phyloP scores from a whole-genome alignment of 2,329 filamentous ascomycete genomes.

The Phoma herbarum region DNA sequence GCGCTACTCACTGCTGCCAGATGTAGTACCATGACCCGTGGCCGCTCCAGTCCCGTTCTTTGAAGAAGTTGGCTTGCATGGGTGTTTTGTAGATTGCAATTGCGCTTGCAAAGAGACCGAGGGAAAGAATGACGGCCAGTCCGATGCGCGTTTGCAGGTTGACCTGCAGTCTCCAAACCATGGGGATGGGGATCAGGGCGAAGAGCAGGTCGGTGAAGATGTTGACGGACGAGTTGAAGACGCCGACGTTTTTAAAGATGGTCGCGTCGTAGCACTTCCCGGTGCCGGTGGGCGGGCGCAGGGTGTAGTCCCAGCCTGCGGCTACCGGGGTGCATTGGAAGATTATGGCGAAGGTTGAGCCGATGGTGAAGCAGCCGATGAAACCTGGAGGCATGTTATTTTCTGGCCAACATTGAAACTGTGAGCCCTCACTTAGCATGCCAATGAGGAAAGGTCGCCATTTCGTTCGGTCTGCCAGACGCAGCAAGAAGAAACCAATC shows the following conservation, averaged over 20 bases:
- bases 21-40: conserved; percentile 39
- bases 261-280: conserved; percentile 41
- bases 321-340: conserved; percentile 51
- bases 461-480: not conserved
- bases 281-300: conserved; percentile 32
- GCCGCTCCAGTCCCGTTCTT: conserved; percentile 39
- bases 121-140: not conserved
- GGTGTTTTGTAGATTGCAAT: not conserved
- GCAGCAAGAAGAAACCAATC: not conserved
- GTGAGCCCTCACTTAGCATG: not conserved
- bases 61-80: conserved; percentile 41
- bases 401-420: not conserved
- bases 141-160: not conserved
- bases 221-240: conserved; percentile 57
- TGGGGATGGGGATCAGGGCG: conserved; percentile 54
- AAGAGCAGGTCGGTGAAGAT: conserved; percentile 53
- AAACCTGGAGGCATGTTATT: conserved; percentile 8
- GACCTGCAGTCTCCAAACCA: conserved; percentile 40
- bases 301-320: conserved; percentile 55
- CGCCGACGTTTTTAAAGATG: conserved; percentile 57
- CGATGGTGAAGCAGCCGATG: conserved; percentile 38
- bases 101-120: not conserved
- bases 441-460: not conserved
- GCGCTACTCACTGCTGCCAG: conserved; percentile 34
- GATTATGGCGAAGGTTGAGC: conserved; percentile 35